A percentile compares a stretch with the other conserved stretches of the same genome.
phyloP scores from a whole-genome alignment of 2,329 filamentous ascomycete species.

The Fusarium falciforme region DNA sequence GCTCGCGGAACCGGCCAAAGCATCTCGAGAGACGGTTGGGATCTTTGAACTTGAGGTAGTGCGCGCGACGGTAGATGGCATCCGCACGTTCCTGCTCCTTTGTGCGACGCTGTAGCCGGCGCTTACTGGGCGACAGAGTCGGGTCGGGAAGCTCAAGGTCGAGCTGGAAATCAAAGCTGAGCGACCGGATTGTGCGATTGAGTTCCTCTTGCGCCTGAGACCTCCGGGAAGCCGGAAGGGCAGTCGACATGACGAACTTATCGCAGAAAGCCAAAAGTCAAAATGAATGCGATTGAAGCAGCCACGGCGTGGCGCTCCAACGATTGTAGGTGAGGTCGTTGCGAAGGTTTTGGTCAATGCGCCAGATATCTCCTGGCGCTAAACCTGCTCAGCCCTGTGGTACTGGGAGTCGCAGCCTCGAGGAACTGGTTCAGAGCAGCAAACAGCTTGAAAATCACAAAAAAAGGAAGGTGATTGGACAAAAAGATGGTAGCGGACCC shows the following conservation, averaged over 20 bases:
- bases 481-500: neutral
- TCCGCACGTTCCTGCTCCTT: conserved; percentile 39
- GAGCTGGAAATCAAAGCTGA: conserved; percentile 44
- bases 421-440: conserved; percentile 1
- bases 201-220: conserved; percentile 35
- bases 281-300: neutral
- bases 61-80: conserved; percentile 39
- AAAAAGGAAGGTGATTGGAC: conserved; percentile 26
- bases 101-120: conserved; percentile 27
- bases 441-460: conserved; percentile 20
- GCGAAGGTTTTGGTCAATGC: neutral
- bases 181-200: conserved; percentile 36
- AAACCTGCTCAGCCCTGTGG: neutral
- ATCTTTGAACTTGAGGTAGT: conserved; percentile 33
- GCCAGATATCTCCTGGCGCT: neutral
- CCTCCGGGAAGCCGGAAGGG: neutral
- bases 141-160: conserved; percentile 38
- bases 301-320: neutral
- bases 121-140: conserved; percentile 42
- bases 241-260: conserved; percentile 30
- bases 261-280: conserved; percentile 7
- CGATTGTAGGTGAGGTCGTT: conserved; percentile 1
- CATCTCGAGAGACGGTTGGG: conserved; percentile 31
- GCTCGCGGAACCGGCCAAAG: conserved; percentile 39
- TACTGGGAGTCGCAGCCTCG: conserved; percentile 2